Base-by-base conservation (phyloP, 169 alveolate genomes). In the Eimeria praecox region DNA sequence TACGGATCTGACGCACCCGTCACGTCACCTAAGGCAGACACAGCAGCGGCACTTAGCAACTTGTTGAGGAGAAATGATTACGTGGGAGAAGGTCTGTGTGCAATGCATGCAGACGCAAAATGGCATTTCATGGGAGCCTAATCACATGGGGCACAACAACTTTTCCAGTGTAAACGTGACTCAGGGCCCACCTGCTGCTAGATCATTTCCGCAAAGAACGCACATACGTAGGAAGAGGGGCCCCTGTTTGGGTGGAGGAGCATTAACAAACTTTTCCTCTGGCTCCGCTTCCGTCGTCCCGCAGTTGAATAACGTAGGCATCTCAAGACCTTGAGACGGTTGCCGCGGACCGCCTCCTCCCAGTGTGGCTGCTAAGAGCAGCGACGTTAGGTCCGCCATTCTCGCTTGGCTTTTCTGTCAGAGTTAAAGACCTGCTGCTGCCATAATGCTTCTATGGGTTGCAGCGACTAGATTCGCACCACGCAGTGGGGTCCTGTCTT, bases 201-300 rank as follows among this genome's bases (percentile, higher is more conserved):
- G 96, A 46, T 93, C 87, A 30, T 80, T 62, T n/a, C 93, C 92
- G 80, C 91, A 82, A 20, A 93, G 78, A 82, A 64, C 77, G n/a
- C 90, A 75, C 87, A 93, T 82, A 2, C 96, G 92, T 5, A 93
- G 78, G 38, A 80, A 69, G 69, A 93, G 77, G 22, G 96, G 96
- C 46, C 93, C 88, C 71, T 82, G 88, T 52, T 80, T 75, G 42
- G 88, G 96, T 24, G 96, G 94, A 18, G 93, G 85, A 8, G 92
- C 86, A 18, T 92, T 92, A 27, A 78, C 85, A 59, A 92, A 78
- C 87, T 92, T 92, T 56, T 92, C 92, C 5, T 77, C 90, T 24
- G 86, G 80, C 16, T 75, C 90, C 52, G 86, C 85, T 33, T 54
- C 69, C 73, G 20, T 77, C 42, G 92, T 44, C 49, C 92, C 89